A percentile compares a stretch with the other conserved stretches of the same genome.
Conservation (phyloP, 768 basidiomycete genomes). For the Kondoa subrosea region DNA sequence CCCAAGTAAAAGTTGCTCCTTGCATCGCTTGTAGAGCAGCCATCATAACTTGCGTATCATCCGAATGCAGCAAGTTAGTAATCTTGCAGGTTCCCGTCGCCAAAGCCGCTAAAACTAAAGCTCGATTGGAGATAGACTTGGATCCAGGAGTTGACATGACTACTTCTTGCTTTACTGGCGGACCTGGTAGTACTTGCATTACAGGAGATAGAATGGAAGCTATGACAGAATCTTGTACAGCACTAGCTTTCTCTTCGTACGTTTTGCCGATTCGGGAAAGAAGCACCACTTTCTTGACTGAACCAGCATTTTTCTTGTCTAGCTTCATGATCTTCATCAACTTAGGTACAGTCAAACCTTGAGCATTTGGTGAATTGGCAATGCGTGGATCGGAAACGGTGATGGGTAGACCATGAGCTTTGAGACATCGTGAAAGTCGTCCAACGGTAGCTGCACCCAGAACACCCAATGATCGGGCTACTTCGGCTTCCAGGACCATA, state of each 20-base stretch:
- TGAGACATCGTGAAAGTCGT: slow-evolving; percentile 66
- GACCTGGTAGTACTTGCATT: slow-evolving; percentile 47
- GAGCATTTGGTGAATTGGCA: slow-evolving; percentile 49
- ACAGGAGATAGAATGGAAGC: slow-evolving; percentile 64
- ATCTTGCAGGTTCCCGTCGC: slow-evolving; percentile 73
- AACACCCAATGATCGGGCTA: slow-evolving; percentile 71
- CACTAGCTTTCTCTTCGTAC: slow-evolving; percentile 76
- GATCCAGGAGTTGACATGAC: slow-evolving; percentile 87
- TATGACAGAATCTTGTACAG: slow-evolving; percentile 64
- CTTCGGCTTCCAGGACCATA: slow-evolving; percentile 91
- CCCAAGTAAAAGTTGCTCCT: slow-evolving; percentile 85
- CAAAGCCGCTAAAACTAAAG: slow-evolving; percentile 79
- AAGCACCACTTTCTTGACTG: slow-evolving; percentile 83
- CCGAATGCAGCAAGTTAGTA: slow-evolving; percentile 81
- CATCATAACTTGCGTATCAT: slow-evolving; percentile 99
- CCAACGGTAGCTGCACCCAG: slow-evolving; percentile 85
- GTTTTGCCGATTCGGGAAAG: slow-evolving; percentile 80
- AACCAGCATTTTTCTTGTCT: slow-evolving; percentile 93
- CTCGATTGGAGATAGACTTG: slow-evolving; percentile 91
- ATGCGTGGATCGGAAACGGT: slow-evolving; percentile 64
- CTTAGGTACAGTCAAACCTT: slow-evolving; percentile 52
- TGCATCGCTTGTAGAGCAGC: slow-evolving; percentile 71
- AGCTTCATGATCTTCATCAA: slow-evolving; percentile 71
- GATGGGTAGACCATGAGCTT: slow-evolving; percentile 77
- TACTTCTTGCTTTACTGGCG: slow-evolving; percentile 38